Conservation (phyloP, 2,329 filamentous ascomycete species). For the Pseudogymnoascus sp. region DNA sequence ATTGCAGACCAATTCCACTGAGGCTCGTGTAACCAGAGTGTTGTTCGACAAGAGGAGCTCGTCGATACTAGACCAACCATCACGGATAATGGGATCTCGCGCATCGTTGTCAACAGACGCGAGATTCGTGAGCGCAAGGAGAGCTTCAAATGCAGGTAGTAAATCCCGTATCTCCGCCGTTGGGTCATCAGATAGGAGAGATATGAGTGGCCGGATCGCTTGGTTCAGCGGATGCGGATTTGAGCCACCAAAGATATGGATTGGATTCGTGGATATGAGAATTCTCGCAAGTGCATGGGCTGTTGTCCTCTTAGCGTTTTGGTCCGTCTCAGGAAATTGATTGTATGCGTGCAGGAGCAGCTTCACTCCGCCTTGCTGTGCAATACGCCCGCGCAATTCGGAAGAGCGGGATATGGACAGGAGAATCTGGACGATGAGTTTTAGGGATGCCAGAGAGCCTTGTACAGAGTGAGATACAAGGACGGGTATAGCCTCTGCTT, state of each 20-base stretch:
- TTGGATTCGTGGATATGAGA: conserved; percentile 78
- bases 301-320: conserved; percentile 49
- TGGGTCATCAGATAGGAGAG: conserved; percentile 63
- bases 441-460: conserved; percentile 63
- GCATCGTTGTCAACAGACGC: conserved; percentile 67
- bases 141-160: conserved; percentile 80
- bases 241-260: conserved; percentile 74
- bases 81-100: conserved; percentile 63
- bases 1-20: conserved; percentile 88
- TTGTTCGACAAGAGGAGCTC: conserved; percentile 77
- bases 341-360: conserved; percentile 69
- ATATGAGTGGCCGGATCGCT: conserved; percentile 75
- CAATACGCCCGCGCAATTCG: conserved; percentile 68
- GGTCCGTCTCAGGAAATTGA: conserved; percentile 50
- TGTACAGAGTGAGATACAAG: conserved; percentile 71
- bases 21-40: conserved; percentile 68
- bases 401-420: conserved; percentile 70
- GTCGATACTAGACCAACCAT: conserved; percentile 70
- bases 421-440: conserved; percentile 69
- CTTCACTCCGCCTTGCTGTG: conserved; percentile 89
- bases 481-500: conserved; percentile 69
- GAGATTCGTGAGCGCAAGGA: conserved; percentile 90
- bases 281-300: conserved; percentile 80
- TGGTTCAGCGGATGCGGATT: conserved; percentile 68
- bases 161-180: conserved; percentile 64